These are phyloP conservation scores for Gossypium bickii DNA, from an alignment of 345 rosid species.

Conservation along the genomic window DNA sequence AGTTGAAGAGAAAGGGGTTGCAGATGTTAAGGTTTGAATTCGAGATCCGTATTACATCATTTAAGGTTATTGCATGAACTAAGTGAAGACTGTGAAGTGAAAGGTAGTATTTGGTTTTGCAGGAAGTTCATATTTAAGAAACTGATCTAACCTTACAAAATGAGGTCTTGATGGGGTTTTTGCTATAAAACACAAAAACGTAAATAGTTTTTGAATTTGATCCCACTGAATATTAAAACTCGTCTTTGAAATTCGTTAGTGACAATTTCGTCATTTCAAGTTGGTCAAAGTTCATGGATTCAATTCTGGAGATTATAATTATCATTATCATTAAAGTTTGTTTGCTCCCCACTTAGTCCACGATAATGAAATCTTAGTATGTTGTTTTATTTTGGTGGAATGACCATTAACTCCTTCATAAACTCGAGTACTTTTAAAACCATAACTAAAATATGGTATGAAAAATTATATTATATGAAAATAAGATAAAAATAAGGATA, in stretches of 20 bases:
- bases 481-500: too few relatives aligned
- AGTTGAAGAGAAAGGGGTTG: not conserved
- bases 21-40: not conserved
- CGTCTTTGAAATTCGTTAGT: not conserved
- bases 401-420: not conserved
- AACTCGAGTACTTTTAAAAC: too few relatives aligned
- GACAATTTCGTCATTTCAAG: conserved; percentile 19
- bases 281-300: conserved; percentile 49
- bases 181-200: not conserved
- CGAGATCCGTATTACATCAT: not conserved
- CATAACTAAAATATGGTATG: too few relatives aligned
- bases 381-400: not conserved
- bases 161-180: not conserved
- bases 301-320: not conserved
- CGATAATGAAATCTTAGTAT: conserved; percentile 20
- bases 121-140: not conserved
- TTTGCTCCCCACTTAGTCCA: conserved; percentile 51
- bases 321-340: conserved; percentile 16
- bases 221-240: not conserved
- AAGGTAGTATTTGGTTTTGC: not conserved
- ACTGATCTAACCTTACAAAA: not conserved
- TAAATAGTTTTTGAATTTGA: not conserved
- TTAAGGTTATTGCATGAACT: not conserved
- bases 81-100: not conserved
- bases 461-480: too few relatives aligned